Evolutionary conservation across 2,329 filamentous ascomycete genomes (phyloP), one percentile per base, ranked within the genome.

Genomic region (Teratosphaeria pseudoeucalypti): DNA sequence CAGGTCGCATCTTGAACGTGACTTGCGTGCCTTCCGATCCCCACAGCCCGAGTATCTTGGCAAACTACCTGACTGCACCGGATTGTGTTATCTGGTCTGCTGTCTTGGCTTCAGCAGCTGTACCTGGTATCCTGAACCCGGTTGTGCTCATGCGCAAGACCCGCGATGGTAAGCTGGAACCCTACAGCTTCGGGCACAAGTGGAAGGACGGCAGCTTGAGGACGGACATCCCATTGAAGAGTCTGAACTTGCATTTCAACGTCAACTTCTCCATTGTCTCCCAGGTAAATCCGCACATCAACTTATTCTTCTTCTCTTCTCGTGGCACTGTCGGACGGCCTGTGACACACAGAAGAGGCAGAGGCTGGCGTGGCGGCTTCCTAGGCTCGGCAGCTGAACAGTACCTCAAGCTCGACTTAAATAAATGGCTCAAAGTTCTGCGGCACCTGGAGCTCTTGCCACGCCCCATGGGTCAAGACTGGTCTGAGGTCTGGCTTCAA

Each of bases 81-180:
- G 91, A 99, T 76, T 99, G 94, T 71, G 94, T 99, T 49, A 95
- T 99, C 63, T 99, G 95, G 94, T 96, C 91, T 11, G 92, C 94
- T 1, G 91, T 97, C 2, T 77, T 99, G 53, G 94, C 94, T 0
- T 96, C 92, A 6, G 94, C 94, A 3, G 94, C 94, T 4, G 94
- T 99, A 0, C 94, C 94, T 0, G 94, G 94, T 1, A 97, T 99
- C 60, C 78, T 97, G 39, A 97, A 97, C 70, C 94, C 94, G 0
- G 89, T 95, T 2, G 92, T 99, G 1, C 84, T 99, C 7, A 89
- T 96, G 86, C 85, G 85, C 79, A 96, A 95, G 77, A 88, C 82
- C 57, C 79, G 81, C 19, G 83, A 91, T 61, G 92, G 91, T 1
- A 85, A 80, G 2, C 79, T 99, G 3, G 84, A 85, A 0, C 94